Base-by-base conservation (phyloP, 768 basidiomycete species). In the Pholiota microspora region DNA sequence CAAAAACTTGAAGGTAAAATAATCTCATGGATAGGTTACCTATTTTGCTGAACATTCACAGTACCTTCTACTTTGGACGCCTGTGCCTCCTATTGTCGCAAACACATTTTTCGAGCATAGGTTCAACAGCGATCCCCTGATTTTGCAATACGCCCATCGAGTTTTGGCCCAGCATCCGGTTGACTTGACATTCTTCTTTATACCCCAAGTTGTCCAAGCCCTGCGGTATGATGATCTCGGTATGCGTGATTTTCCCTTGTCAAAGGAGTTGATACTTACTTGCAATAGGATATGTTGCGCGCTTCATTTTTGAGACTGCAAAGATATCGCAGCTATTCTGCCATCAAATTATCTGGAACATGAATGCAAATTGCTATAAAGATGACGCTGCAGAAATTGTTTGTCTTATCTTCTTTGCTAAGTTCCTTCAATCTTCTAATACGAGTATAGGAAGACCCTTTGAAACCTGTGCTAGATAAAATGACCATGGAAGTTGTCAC, bases 321-420 rank as follows among this genome's bases (percentile, higher is more conserved):
- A 96, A 92, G 72, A 93, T 98, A 49, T 98, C 96, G 1, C 95
- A 96, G 67, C 71, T 94, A 21, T 99, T 99, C 75, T 99, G 97
- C 66, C 97, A 99, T 67, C 97, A 99, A 73, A 98, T 98, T 59
- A 92, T 99, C 58, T 99, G 97, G 97, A 99, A 98, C 69, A 98
- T 98, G 97, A 96, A 96, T 64, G 97, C 97, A 4, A 99, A 99
- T 64, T 94, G 91, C 58, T 97, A 85, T 69, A 92, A 89, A 63
- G 96, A 94, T 63, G 97, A 98, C 64, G 75, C 78, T 6, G 92
- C 85, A 12, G 94, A 95, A 68, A 77, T 89, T 55, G 93, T 91
- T 63, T 48, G 83, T 75, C 24, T 23, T 7, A 31, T 15, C 10
- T 45, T 25, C 8, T 27, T 18, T 8, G 4, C 45, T 21, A 6